Percentiles rank a stretch among this genome's conserved stretches.
phyloP scores from a whole-genome alignment of 164 flowering plant species.

The Brasenia schreberi region DNA sequence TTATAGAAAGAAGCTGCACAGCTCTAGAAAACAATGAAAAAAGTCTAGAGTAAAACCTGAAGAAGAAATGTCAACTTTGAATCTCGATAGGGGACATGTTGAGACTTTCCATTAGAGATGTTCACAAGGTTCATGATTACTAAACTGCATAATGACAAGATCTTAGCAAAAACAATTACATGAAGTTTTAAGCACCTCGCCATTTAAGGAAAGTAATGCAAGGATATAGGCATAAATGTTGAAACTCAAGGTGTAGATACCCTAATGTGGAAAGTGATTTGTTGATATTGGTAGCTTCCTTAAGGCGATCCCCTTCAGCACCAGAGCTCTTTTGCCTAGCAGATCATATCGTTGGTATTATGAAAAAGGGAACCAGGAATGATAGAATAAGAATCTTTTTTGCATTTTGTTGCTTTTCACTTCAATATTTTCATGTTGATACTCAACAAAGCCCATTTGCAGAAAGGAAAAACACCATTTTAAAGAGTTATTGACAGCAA shows the following conservation, averaged over 20 bases:
- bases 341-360: too few relatives aligned
- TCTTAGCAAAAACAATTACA: background rate
- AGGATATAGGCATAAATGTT: background rate
- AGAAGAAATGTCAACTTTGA: slow-evolving; percentile 97
- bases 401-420: too few relatives aligned
- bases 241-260: slow-evolving; percentile 20
- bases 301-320: slow-evolving; percentile 98
- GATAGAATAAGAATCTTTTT: too few relatives aligned
- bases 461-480: too few relatives aligned
- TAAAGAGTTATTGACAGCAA: too few relatives aligned
- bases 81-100: slow-evolving; percentile 96
- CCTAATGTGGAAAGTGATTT: slow-evolving; percentile 98
- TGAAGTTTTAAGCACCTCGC: background rate
- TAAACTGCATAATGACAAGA: slow-evolving; percentile 33
- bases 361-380: too few relatives aligned
- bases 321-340: slow-evolving; percentile 96
- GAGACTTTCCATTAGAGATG: slow-evolving; percentile 84
- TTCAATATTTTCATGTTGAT: too few relatives aligned
- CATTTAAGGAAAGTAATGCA: background rate
- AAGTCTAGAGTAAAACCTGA: slow-evolving; percentile 50
- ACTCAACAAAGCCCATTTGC: too few relatives aligned
- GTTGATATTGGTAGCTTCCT: slow-evolving; percentile 98
- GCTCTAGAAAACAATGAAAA: background rate
- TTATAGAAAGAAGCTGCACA: too few relatives aligned
- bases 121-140: slow-evolving; percentile 95